Base-by-base conservation (phyloP, 208 protist genomes). In the Phytomonas sp. region DNA sequence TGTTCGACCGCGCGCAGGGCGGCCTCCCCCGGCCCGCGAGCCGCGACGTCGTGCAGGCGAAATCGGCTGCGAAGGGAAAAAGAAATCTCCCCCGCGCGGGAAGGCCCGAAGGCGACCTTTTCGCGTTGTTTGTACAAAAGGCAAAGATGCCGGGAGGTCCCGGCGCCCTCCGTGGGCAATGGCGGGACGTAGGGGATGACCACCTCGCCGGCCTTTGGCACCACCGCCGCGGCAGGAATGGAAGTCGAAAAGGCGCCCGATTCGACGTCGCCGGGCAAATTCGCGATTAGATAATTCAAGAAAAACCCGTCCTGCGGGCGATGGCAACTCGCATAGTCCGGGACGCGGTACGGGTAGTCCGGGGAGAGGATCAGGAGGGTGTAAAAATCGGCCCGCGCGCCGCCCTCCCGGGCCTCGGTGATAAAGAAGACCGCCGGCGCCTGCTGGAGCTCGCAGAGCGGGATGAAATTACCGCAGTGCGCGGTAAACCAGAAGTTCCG, bases 401-500 rank as follows among this genome's bases (percentile, higher is more conserved):
- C 62, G 0, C 63, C 52, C 56, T 30, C 19, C 23, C 69, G 33
- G 1, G 61, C 59, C 40, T 69, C 69, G 52, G 88, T 83, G 31
- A 81, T 63, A 31, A 97, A 83, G 65, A 94, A 95, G 33, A 97
- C 78, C 42, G 82, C 82, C 4, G 92, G 92, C 19, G 87, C 71
- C 67, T 92, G 80, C 72, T 95, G 89, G 52, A 97, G 49, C 23
- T 97, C 87, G n/a, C 78, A 79, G 2, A 97, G 79, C 63, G 94
- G 87, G 59, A 97, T 90, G 77, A 94, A 95, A 76, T 97, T 97
- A 45, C 92, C 92, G 68, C 84, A 93, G 76, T 97, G 92, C 16
- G 89, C 76, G 4, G 92, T 95, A 74, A 92, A 92, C 92, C 89
- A 95, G 76, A 97, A 97, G 65, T 95, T 97, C 56, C 82, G 86